Evolutionary conservation across 352 stramenopile genomes (phyloP).

Genomic region (Globisporangium perplexum): DNA sequence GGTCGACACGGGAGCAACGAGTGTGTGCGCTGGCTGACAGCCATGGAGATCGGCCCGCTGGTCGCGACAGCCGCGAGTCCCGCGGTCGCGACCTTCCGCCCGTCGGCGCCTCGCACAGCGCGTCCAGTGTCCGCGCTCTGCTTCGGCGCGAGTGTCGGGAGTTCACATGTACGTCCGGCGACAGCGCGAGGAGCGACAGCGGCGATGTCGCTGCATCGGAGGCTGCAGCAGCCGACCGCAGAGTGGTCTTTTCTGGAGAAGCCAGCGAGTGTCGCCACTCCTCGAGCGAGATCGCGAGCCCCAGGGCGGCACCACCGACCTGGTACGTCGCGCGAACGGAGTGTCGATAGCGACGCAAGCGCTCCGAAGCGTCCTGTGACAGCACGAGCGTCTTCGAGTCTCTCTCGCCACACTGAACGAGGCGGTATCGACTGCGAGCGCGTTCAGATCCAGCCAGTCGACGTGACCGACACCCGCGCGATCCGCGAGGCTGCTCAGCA

Average conservation of each 20-base stretch:
- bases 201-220: background rate
- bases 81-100: background rate
- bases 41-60: background rate
- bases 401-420: background rate
- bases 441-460: background rate
- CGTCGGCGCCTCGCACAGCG: background rate
- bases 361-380: conserved; percentile 7
- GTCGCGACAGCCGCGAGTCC: background rate
- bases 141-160: background rate
- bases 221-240: background rate
- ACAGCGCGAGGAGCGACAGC: background rate
- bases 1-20: too few relatives aligned
- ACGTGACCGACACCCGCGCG: conserved; percentile 15
- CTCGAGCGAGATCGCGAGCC: too few relatives aligned
- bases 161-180: background rate
- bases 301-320: conserved; percentile 1
- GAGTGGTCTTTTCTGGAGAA: background rate
- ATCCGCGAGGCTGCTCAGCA: conserved; percentile 36
- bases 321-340: conserved; percentile 5
- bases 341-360: background rate
- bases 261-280: background rate
- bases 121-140: background rate
- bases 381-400: background rate
- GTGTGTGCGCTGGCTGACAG: too few relatives aligned
- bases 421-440: background rate